A percentile compares a stretch with the other conserved stretches of the same genome.
These are phyloP conservation scores for Colletotrichum kahawae DNA, from an alignment of 2,329 filamentous ascomycete genomes.

Conservation along the genomic window DNA sequence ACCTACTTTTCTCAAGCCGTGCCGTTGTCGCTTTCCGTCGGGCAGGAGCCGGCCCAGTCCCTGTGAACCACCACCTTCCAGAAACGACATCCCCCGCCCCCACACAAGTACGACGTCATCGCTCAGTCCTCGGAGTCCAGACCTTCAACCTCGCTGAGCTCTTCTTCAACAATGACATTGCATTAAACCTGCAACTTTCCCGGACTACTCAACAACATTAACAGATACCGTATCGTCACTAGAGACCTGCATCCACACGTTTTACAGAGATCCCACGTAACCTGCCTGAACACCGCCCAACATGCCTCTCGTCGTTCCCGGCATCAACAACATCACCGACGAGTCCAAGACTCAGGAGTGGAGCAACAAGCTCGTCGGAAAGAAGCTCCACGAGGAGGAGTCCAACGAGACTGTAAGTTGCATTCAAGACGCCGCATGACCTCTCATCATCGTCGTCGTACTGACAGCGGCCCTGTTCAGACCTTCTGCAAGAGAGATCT, in stretches of 20 bases:
- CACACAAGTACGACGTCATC: conserved; percentile 19
- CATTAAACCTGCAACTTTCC: neutral
- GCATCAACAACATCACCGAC: conserved; percentile 52
- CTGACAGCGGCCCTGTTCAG: conserved; percentile 37
- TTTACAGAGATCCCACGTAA: neutral
- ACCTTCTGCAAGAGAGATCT: conserved; percentile 66
- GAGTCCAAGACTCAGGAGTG: conserved; percentile 60
- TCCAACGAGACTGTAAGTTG: conserved; percentile 58
- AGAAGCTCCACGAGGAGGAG: conserved; percentile 59
- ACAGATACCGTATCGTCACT: neutral
- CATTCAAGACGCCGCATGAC: neutral
- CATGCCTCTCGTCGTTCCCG: conserved; percentile 72
- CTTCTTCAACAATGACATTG: neutral
- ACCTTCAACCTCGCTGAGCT: neutral
- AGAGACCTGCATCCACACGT: neutral
- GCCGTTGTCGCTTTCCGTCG: neutral
- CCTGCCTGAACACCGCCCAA: conserved; percentile 10
- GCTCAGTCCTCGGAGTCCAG: neutral
- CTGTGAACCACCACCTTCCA: neutral
- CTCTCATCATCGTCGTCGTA: neutral
- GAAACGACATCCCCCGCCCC: conserved; percentile 10
- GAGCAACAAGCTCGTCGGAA: conserved; percentile 67
- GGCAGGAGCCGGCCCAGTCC: neutral
- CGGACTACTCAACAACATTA: neutral
- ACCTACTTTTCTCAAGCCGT: neutral